These are phyloP conservation scores for Talaromyces sp. DNA, from an alignment of 2,329 filamentous ascomycete species.

Conservation along the genomic window DNA sequence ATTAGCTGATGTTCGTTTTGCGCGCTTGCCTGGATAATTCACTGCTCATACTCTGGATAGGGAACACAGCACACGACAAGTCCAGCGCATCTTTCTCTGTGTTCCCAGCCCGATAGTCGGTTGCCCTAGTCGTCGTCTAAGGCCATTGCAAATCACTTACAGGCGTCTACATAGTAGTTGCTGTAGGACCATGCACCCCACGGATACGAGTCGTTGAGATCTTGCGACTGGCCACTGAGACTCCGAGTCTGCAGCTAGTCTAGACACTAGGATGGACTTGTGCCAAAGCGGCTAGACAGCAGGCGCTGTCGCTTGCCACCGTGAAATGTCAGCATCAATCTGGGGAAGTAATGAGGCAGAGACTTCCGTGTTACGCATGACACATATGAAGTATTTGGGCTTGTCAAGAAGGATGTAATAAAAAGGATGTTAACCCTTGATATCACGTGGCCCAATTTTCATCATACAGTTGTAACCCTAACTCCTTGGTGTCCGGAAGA, in stretches of 20 bases:
- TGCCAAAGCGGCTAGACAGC: not conserved
- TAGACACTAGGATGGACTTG: not conserved
- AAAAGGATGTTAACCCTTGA: too few species aligned
- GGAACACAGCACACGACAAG: slow-evolving; percentile 3
- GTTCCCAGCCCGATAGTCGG: not conserved
- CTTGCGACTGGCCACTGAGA: not conserved
- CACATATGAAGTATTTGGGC: too few species aligned
- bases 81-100: not conserved
- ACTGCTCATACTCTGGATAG: not conserved
- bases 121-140: not conserved
- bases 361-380: too few species aligned
- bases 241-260: not conserved
- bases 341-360: not conserved
- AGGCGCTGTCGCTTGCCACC: not conserved
- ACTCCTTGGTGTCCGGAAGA: not conserved
- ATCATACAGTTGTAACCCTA: not conserved
- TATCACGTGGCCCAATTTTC: too few species aligned
- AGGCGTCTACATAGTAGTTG: not conserved
- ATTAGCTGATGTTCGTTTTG: slow-evolving; percentile 12
- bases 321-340: not conserved
- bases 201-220: not conserved
- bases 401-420: too few species aligned
- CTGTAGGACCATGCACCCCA: not conserved
- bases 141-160: not conserved
- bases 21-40: slow-evolving; percentile 6